Percentiles rank a stretch among this genome's conserved stretches.
Evolutionary conservation across 257 asterid species (phyloP).

Genomic region (Gardenia jasminoides): DNA sequence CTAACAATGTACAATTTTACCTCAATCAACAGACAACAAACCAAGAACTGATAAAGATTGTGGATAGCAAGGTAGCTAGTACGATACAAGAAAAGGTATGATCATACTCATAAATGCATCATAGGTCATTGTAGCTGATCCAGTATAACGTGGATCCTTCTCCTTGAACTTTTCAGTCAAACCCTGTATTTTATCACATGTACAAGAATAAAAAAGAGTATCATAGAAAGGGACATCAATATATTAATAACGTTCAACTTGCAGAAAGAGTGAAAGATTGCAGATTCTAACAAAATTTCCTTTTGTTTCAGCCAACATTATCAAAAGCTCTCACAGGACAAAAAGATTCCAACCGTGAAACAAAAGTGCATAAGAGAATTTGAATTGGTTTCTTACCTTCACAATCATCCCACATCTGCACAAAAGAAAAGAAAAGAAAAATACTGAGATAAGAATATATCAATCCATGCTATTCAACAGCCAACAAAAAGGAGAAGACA

Average conservation of each 20-base stretch:
- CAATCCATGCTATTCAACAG: neutral
- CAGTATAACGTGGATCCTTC: constrained; percentile 70
- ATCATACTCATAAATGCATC: constrained; percentile 76
- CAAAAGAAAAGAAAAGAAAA: constrained; percentile 12
- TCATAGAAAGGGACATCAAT: neutral
- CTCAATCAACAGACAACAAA: neutral
- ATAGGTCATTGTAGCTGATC: constrained; percentile 68
- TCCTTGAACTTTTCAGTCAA: constrained; percentile 89
- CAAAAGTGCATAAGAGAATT: constrained; percentile 1
- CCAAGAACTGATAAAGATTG: neutral
- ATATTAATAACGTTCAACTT: neutral
- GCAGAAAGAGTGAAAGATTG: neutral
- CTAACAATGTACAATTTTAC: constrained; percentile 9
- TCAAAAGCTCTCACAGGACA: neutral
- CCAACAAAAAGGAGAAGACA: neutral
- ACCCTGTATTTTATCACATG: constrained; percentile 47
- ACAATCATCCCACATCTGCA: constrained; percentile 91
- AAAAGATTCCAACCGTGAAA: neutral
- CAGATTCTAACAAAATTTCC: too few species aligned
- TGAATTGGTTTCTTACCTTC: constrained; percentile 48
- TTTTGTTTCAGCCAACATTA: neutral
- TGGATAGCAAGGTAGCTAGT: constrained; percentile 6
- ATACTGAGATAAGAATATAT: neutral
- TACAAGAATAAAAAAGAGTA: neutral
- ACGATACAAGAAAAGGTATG: constrained; percentile 58